Conservation (phyloP, 1,284 basidiomycete genomes). For the Papiliotrema laurentii region DNA sequence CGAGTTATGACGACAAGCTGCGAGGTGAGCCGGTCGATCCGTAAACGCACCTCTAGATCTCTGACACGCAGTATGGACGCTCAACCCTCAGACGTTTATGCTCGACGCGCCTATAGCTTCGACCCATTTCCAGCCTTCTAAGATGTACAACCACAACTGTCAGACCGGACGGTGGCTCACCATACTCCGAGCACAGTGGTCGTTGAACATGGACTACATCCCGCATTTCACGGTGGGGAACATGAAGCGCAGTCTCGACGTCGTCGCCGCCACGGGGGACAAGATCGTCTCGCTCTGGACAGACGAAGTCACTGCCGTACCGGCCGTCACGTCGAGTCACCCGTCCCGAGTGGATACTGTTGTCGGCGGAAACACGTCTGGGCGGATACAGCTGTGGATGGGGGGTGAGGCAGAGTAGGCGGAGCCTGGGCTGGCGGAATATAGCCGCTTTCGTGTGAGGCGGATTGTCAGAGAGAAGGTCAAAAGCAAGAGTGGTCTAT, state of each 20-base stretch:
- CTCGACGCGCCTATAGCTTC: constrained; percentile 27
- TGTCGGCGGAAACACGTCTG: constrained; percentile 47
- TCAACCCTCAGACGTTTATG: constrained; percentile 35
- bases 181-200: constrained; percentile 52
- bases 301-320: constrained; percentile 47
- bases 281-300: constrained; percentile 36
- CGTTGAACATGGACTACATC: constrained; percentile 43
- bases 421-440: too few species aligned
- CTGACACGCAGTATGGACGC: constrained; percentile 50
- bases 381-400: constrained; percentile 43
- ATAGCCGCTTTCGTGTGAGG: too few species aligned
- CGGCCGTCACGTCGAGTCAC: constrained; percentile 49
- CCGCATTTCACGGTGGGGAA: constrained; percentile 51
- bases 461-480: too few species aligned
- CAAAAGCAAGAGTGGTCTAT: too few species aligned
- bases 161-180: constrained; percentile 51
- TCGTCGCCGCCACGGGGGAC: constrained; percentile 43
- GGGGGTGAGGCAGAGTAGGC: too few species aligned
- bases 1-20: constrained; percentile 49
- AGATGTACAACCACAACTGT: constrained; percentile 46
- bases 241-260: constrained; percentile 50
- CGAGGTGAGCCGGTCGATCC: constrained; percentile 43
- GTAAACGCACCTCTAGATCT: too few species aligned
- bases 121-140: constrained; percentile 32
- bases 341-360: constrained; percentile 43